phyloP scores from a whole-genome alignment of 352 stramenopile species.

The Phytophthora fragariaefolia region DNA sequence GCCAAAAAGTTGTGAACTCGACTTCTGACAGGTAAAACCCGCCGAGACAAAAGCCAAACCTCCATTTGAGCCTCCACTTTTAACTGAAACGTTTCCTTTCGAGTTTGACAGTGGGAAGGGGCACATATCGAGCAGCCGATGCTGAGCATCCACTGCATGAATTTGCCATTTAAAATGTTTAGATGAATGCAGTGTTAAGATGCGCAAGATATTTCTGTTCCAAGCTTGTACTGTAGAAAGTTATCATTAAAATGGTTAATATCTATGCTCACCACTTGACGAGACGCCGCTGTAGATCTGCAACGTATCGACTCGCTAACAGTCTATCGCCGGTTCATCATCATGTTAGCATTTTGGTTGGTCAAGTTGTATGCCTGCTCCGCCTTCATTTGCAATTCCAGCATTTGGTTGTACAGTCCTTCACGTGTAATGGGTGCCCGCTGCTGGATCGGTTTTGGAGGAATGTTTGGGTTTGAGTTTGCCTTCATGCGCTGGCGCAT shows the following conservation, averaged over 20 bases:
- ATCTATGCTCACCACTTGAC: slow-evolving; percentile 4
- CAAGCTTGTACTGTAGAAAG: background rate
- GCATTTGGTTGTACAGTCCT: slow-evolving; percentile 81
- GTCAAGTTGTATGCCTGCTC: slow-evolving; percentile 73
- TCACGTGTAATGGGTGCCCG: slow-evolving; percentile 37
- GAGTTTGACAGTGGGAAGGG: too few species aligned
- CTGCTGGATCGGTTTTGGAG: slow-evolving; percentile 15
- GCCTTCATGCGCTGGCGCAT: slow-evolving; percentile 41
- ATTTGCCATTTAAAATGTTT: too few species aligned
- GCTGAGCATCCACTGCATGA: too few species aligned
- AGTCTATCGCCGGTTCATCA: slow-evolving; percentile 50
- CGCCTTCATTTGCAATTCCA: slow-evolving; percentile 73
- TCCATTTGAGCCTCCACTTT: too few species aligned
- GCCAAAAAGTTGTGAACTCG: too few species aligned
- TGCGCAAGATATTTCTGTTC: background rate
- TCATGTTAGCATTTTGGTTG: slow-evolving; percentile 75
- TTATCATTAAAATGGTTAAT: slow-evolving; percentile 29
- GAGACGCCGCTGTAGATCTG: slow-evolving; percentile 8
- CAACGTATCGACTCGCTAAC: background rate
- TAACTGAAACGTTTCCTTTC: too few species aligned
- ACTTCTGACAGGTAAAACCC: too few species aligned
- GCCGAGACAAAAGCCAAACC: too few species aligned
- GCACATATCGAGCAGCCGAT: too few species aligned
- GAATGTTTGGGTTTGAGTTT: slow-evolving; percentile 15
- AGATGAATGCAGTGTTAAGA: too few species aligned